Conservation (phyloP, 2,329 filamentous ascomycete species). For the Cladophialophora carrionii region DNA sequence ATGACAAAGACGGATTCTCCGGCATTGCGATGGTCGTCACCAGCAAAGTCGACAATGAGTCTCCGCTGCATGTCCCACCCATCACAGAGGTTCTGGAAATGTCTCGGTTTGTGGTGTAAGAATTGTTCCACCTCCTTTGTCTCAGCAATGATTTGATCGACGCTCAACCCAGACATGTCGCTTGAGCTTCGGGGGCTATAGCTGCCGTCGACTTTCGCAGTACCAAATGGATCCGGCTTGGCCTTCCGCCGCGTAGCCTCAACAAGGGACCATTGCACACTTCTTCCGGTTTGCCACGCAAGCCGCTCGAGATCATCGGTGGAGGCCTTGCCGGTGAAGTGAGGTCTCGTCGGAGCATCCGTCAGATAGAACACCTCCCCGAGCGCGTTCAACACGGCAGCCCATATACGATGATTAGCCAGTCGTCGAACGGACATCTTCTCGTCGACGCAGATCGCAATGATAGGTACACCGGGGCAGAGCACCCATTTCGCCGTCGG, state of each 20-base stretch:
- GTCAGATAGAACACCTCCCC: conserved; percentile 88
- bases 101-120: conserved; percentile 69
- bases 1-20: conserved; percentile 79
- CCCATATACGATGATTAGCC: conserved; percentile 75
- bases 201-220: conserved; percentile 68
- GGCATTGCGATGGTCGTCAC: conserved; percentile 72
- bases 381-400: conserved; percentile 88
- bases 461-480: conserved; percentile 88
- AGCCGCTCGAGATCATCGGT: conserved; percentile 62
- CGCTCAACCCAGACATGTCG: conserved; percentile 70
- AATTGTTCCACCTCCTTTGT: conserved; percentile 81
- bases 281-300: conserved; percentile 80
- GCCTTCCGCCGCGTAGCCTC: conserved; percentile 75
- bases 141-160: conserved; percentile 72
- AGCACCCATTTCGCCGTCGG: conserved; percentile 87
- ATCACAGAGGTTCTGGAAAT: conserved; percentile 76
- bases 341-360: conserved; percentile 64
- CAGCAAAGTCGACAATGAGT: conserved; percentile 86
- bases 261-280: conserved; percentile 77
- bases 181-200: conserved; percentile 82
- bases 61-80: conserved; percentile 91
- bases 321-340: conserved; percentile 52
- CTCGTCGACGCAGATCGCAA: conserved; percentile 81
- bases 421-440: conserved; percentile 73
- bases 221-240: conserved; percentile 72